Conservation (phyloP, 345 rosid genomes). For the Salix udensis region DNA sequence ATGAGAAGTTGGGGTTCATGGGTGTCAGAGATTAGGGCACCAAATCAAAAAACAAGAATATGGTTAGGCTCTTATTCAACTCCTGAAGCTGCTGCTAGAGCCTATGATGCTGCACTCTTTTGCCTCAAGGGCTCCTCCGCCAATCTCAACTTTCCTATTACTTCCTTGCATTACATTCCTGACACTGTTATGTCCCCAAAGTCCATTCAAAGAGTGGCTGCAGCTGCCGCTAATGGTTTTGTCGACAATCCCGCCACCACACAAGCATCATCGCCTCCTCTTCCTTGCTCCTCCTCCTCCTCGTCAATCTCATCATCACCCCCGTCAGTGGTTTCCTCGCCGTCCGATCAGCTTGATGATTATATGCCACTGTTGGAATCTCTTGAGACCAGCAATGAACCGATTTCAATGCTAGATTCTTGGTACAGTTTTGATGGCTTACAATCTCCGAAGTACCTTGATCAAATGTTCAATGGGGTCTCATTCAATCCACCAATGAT, state of each 20-base stretch:
- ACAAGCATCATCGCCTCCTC: slow-evolving; percentile 11
- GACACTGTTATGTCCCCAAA: slow-evolving; percentile 69
- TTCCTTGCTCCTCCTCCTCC: slow-evolving; percentile 19
- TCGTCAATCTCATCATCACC: slow-evolving; percentile 28
- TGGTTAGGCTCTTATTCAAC: slow-evolving; percentile 98
- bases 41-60: slow-evolving; percentile 89
- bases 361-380: slow-evolving; percentile 40
- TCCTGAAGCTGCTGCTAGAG: slow-evolving; percentile 92
- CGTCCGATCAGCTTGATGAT: slow-evolving; percentile 43
- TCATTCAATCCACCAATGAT: slow-evolving; percentile 32
- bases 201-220: slow-evolving; percentile 79
- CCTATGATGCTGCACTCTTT: slow-evolving; percentile 92
- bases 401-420: slow-evolving; percentile 37
- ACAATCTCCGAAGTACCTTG: slow-evolving; percentile 52
- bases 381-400: slow-evolving; percentile 22
- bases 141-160: slow-evolving; percentile 72
- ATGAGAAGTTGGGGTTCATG: slow-evolving; percentile 99
- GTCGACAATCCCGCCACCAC: slow-evolving; percentile 16
- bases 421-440: slow-evolving; percentile 43
- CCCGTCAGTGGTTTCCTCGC: slow-evolving; percentile 44
- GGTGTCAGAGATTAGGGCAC: slow-evolving; percentile 97
- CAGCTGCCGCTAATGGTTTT: slow-evolving; percentile 58
- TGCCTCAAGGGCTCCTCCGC: slow-evolving; percentile 84
- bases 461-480: slow-evolving; percentile 46
- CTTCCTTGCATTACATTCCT: slow-evolving; percentile 37